These are phyloP conservation scores for Globisporangium parvum DNA, from an alignment of 352 stramenopile genomes.

Conservation along the genomic window DNA sequence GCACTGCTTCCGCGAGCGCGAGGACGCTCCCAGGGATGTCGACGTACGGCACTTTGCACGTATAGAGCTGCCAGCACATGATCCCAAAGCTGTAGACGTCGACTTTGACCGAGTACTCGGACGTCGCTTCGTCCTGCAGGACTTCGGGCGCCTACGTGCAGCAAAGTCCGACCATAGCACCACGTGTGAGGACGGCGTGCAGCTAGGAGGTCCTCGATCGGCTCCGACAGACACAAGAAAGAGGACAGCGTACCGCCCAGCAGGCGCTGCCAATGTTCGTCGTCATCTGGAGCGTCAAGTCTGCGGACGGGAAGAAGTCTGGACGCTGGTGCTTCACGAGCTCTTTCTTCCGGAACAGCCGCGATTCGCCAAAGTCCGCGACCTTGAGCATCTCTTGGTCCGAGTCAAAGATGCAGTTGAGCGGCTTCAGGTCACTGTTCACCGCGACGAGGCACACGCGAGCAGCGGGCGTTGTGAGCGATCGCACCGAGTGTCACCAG, in stretches of 20 bases:
- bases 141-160: slow-evolving; percentile 45
- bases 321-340: slow-evolving; percentile 28
- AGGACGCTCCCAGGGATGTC: slow-evolving; percentile 77
- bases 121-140: slow-evolving; percentile 58
- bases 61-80: slow-evolving; percentile 82
- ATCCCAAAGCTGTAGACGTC: slow-evolving; percentile 85
- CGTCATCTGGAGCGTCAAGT: slow-evolving; percentile 74
- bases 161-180: background rate
- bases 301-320: slow-evolving; percentile 56
- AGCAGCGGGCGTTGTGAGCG: background rate
- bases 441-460: background rate
- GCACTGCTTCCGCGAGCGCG: slow-evolving; percentile 64
- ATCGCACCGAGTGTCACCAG: background rate
- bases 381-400: slow-evolving; percentile 75
- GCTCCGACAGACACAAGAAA: background rate
- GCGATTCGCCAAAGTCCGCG: slow-evolving; percentile 74
- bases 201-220: too few species aligned
- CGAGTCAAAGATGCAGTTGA: slow-evolving; percentile 82
- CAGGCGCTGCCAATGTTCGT: slow-evolving; percentile 78
- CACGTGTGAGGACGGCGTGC: background rate
- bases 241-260: slow-evolving; percentile 38
- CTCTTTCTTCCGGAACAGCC: slow-evolving; percentile 60
- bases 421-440: slow-evolving; percentile 58
- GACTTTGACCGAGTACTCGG: slow-evolving; percentile 76
- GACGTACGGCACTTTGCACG: slow-evolving; percentile 59